Base-by-base conservation (phyloP, 768 basidiomycete genomes). In the Termitomyces sp. region DNA sequence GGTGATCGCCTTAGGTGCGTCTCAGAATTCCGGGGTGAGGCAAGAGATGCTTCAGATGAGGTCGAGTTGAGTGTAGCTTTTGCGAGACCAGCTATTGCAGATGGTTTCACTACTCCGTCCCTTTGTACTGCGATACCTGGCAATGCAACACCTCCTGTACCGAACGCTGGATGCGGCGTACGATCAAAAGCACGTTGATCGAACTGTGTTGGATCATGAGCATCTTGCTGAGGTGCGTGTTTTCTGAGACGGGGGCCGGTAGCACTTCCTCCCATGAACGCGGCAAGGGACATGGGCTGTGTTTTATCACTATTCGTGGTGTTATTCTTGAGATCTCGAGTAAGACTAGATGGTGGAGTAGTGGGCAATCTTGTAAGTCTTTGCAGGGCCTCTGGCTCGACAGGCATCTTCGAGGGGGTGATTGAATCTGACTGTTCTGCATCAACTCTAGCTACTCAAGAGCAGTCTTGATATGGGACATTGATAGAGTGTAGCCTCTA, bases 231-330 rank as follows among this genome's bases (percentile, higher is more conserved):
- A 4, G 89, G 84, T 16, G 84, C 83, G 61, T 84, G 89, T 54
- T 76, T 81, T 58, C 80, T 91, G 40, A 93, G 76, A 35, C 86
- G 77, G 3, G 89, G 89, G 22, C 89, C 91, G 40, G 82, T 79
- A 13, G 85, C 89, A 25, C 76, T 81, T 7, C 91, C 89, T 35
- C 91, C 91, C 60, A 92, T 92, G 66, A 92, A 90, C 2, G 86
- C 80, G 0, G 91, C 90, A 25, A 92, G 77, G 2, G 91, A 93
- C 9, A 88, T 83, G 11, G 83, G 74, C 39, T 79, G 73, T 47
- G 50, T 50, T 42, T 54, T 40, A 61, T 52, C 74, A 35, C 5
- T 47, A 25, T 40, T 39, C 22, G 52, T n/a, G 11, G 16, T 44
- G 18, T 27, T 22, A 31, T 32, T 50, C 35, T 39, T 38, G 10